Evolutionary conservation across 495 filamentous ascomycete genomes (phyloP).

Genomic region (Rostrohypoxylon terebratum): DNA sequence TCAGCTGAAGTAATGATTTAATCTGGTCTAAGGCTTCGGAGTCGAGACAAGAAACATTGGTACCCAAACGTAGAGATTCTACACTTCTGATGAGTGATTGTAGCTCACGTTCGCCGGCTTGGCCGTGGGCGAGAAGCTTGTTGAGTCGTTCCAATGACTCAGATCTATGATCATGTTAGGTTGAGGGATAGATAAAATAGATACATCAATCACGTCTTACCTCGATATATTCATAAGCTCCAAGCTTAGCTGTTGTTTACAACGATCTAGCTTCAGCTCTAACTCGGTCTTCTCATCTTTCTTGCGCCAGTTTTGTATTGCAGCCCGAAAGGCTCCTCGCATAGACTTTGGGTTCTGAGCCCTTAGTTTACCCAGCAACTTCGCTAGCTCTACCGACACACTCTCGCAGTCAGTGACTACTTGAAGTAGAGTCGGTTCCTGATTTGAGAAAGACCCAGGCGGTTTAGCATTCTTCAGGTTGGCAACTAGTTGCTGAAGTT

Average conservation of each 20-base stretch:
- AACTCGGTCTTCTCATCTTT: constrained; percentile 40
- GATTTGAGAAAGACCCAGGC: constrained; percentile 10
- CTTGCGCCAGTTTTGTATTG: constrained; percentile 32
- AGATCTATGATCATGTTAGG: constrained; percentile 5
- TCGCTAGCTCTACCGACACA: constrained; percentile 34
- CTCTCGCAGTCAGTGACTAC: constrained; percentile 39
- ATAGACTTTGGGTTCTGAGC: constrained; percentile 44
- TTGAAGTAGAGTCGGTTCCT: constrained; percentile 45
- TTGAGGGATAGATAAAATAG: not conserved
- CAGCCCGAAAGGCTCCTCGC: constrained; percentile 29
- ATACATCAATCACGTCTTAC: constrained; percentile 17
- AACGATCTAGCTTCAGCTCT: constrained; percentile 40
- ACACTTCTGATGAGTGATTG: constrained; percentile 32
- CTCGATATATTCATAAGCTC: constrained; percentile 31
- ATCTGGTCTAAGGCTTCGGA: constrained; percentile 30
- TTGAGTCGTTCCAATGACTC: constrained; percentile 21
- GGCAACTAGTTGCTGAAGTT: constrained; percentile 27
- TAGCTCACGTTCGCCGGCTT: constrained; percentile 31
- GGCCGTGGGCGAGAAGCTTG: constrained; percentile 21
- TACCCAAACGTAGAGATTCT: constrained; percentile 32
- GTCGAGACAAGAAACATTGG: constrained; percentile 29
- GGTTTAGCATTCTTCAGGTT: constrained; percentile 8
- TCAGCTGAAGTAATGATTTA: constrained; percentile 30
- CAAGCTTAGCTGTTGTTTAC: constrained; percentile 37
- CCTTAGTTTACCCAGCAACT: constrained; percentile 43